phyloP scores from a whole-genome alignment of 495 filamentous ascomycete genomes.

The Xylaria venustula region DNA sequence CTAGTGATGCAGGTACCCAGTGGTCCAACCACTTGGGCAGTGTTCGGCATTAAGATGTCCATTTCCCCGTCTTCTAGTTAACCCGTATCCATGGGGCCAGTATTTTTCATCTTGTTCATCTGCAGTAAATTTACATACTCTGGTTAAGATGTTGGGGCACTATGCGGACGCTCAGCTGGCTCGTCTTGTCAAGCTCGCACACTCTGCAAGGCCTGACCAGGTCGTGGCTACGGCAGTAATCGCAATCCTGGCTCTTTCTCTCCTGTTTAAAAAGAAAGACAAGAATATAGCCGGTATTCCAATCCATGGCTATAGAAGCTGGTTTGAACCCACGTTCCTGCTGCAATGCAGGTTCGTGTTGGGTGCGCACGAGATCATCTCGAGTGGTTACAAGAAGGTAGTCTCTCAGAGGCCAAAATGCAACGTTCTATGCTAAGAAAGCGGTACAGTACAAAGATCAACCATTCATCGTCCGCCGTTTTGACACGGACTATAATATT shows the following conservation, averaged over 20 bases:
- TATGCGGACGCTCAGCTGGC: background rate
- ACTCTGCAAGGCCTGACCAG: background rate
- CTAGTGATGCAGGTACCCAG: background rate
- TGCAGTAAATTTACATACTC: background rate
- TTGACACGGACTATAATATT: background rate
- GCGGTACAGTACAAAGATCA: background rate
- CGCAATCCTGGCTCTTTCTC: background rate
- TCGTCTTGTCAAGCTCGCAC: background rate
- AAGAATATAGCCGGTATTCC: background rate
- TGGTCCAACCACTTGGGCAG: background rate
- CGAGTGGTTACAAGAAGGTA: background rate
- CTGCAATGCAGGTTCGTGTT: background rate
- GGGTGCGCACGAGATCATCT: background rate
- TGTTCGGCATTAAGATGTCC: background rate
- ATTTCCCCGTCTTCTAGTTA: background rate
- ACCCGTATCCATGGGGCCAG: background rate
- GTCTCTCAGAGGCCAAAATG: background rate
- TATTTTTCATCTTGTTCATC: background rate
- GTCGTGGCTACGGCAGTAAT: background rate
- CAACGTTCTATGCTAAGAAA: background rate
- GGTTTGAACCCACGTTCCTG: background rate
- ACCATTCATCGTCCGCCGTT: background rate
- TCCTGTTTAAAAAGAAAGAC: background rate
- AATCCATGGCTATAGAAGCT: background rate
- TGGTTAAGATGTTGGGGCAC: background rate